Conservation (phyloP, 2,329 filamentous ascomycete species). For the Eurotiales sp. region DNA sequence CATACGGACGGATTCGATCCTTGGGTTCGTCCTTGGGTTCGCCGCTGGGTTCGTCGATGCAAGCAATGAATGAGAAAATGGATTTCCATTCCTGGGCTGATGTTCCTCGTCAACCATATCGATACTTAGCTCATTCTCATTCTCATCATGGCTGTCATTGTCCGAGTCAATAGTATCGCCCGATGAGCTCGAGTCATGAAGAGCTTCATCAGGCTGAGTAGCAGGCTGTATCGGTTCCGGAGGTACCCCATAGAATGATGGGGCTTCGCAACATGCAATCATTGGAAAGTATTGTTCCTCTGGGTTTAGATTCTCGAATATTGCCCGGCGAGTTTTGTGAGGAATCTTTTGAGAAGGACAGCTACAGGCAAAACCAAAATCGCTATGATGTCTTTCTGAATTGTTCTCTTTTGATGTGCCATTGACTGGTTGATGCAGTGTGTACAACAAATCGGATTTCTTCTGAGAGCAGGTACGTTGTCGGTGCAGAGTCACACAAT, state of each 20-base stretch:
- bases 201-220: neutral
- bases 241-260: neutral
- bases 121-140: neutral
- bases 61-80: too few species aligned
- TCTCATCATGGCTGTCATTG: too few species aligned
- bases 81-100: too few species aligned
- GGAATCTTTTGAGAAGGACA: neutral
- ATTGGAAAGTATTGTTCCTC: constrained; percentile 1
- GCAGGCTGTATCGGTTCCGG: neutral
- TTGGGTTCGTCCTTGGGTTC: too few species aligned
- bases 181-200: too few species aligned
- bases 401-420: too few species aligned
- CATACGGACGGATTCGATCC: neutral
- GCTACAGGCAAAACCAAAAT: neutral
- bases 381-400: too few species aligned
- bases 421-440: too few species aligned
- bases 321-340: neutral
- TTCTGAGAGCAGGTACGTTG: neutral
- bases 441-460: neutral
- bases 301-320: neutral
- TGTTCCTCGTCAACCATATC: too few species aligned
- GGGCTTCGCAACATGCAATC: neutral
- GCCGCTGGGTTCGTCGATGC: too few species aligned
- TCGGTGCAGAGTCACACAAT: neutral
- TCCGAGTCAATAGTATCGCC: too few species aligned